Conservation (phyloP, 306 rosid species). For the Medicago arabica region DNA sequence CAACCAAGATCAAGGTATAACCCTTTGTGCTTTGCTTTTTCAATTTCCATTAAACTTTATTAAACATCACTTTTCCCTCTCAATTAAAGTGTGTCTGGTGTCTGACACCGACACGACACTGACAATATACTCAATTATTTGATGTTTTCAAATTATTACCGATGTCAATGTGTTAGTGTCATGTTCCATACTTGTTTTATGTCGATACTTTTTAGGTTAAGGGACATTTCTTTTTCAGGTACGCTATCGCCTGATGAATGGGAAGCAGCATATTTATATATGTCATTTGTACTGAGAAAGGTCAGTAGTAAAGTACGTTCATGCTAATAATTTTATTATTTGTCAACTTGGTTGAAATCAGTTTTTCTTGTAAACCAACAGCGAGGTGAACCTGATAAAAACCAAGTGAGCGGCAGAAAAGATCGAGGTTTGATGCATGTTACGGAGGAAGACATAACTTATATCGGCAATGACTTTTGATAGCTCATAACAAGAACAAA, state of each 20-base stretch:
- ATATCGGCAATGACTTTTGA: conserved; percentile 38
- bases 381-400: conserved; percentile 78
- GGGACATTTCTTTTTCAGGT: conserved; percentile 35
- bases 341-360: not conserved
- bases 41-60: not conserved
- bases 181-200: not conserved
- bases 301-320: conserved; percentile 28
- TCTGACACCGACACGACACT: not conserved
- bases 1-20: conserved; percentile 81
- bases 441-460: conserved; percentile 68
- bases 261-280: conserved; percentile 54
- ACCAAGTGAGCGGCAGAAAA: conserved; percentile 48
- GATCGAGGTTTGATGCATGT: conserved; percentile 75
- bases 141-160: no score
- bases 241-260: conserved; percentile 53
- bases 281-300: conserved; percentile 55
- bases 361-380: conserved; percentile 44
- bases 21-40: conserved; percentile 19
- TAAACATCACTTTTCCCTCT: not conserved
- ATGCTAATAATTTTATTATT: conserved; percentile 8
- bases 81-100: not conserved
- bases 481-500: conserved; percentile 15
- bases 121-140: not conserved
- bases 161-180: not conserved
- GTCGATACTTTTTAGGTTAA: not conserved